Percentiles rank a stretch among this genome's conserved stretches.
Evolutionary conservation across 148 eudicot species (phyloP).

Genomic region (Hydrangea macrophylla): DNA sequence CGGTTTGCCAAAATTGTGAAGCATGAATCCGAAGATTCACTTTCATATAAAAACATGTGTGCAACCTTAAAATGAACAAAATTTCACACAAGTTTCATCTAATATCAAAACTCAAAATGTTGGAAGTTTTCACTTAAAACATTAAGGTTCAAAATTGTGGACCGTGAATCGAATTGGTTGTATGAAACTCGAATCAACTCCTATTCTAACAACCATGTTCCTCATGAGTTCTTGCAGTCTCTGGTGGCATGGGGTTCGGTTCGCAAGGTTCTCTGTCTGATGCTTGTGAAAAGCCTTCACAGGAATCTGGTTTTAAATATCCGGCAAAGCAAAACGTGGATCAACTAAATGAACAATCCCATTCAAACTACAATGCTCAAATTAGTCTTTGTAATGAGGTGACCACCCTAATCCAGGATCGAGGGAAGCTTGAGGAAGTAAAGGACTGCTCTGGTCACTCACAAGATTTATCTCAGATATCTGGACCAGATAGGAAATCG

Average conservation of each 20-base stretch:
- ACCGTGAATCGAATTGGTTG: too few species aligned
- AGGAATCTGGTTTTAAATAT: conserved; percentile 26
- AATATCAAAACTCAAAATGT: too few species aligned
- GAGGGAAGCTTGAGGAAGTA: conserved; percentile 18
- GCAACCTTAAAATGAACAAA: too few species aligned
- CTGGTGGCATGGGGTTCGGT: conserved; percentile 12
- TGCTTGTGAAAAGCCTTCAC: conserved; percentile 16
- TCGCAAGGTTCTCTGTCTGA: conserved; percentile 29
- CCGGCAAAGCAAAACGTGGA: conserved; percentile 16
- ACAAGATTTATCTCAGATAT: conserved; percentile 76
- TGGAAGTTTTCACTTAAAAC: too few species aligned
- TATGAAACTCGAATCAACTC: too few species aligned
- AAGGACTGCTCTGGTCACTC: conserved; percentile 32
- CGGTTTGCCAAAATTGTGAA: too few species aligned
- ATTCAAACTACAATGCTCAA: conserved; percentile 17
- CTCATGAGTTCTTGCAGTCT: conserved; percentile 25
- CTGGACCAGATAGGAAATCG: conserved; percentile 71
- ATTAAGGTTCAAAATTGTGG: too few species aligned
- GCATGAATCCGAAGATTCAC: too few species aligned
- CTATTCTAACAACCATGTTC: too few species aligned
- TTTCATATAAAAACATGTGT: too few species aligned
- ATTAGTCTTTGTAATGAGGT: conserved; percentile 16
- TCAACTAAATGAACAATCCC: conserved; percentile 24
- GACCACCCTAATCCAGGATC: conserved; percentile 17
- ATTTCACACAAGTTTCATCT: too few species aligned